These are phyloP conservation scores for Monilinia fructicola DNA, from an alignment of 2,329 filamentous ascomycete species.

Conservation along the genomic window DNA sequence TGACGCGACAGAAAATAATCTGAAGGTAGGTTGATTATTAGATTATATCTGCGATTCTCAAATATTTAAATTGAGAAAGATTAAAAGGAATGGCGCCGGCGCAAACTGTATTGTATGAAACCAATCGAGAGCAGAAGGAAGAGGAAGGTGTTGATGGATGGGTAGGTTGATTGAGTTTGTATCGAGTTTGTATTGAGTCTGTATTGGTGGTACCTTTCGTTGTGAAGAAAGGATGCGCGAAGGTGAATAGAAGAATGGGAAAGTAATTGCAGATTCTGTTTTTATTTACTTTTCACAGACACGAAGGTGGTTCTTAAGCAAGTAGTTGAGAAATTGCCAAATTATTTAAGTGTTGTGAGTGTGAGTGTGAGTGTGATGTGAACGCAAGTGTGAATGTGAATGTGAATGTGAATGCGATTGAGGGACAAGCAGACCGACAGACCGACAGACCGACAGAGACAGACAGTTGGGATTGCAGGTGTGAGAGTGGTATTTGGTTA, in stretches of 20 bases:
- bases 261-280: background rate
- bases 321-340: slow-evolving; percentile 13
- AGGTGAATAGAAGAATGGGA: background rate
- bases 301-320: slow-evolving; percentile 2
- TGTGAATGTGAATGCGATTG: too few species aligned
- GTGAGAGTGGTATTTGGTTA: slow-evolving; percentile 9
- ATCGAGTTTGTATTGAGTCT: too few species aligned
- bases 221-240: slow-evolving; percentile 15
- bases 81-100: slow-evolving; percentile 8
- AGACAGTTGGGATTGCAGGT: background rate
- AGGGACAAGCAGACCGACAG: too few species aligned
- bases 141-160: slow-evolving; percentile 8
- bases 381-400: background rate
- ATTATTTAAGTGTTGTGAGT: slow-evolving; percentile 1
- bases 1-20: background rate
- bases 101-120: slow-evolving; percentile 1
- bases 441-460: too few species aligned
- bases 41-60: background rate
- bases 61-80: background rate
- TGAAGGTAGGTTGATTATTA: background rate
- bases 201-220: slow-evolving; percentile 18
- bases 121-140: background rate
- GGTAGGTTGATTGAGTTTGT: background rate
- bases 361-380: background rate
- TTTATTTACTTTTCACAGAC: background rate